Percentiles rank a stretch among this genome's conserved stretches.
Evolutionary conservation across 139 green algal species (phyloP).

Genomic region (Picochlorum sp.): DNA sequence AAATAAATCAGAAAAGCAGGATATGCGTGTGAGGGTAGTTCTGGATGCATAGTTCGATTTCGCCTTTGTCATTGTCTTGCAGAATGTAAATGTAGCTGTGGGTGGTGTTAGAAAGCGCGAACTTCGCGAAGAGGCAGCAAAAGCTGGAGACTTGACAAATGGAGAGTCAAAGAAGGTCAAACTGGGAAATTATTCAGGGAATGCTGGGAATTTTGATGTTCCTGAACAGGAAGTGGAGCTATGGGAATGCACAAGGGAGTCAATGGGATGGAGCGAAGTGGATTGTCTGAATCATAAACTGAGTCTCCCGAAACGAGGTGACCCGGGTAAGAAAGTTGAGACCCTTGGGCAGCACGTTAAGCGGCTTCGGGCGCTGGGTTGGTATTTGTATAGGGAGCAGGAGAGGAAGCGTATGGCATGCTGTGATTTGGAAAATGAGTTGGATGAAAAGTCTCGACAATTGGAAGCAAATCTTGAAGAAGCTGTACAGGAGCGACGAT

Average conservation of each 20-base stretch:
- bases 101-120: no score
- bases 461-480: background rate
- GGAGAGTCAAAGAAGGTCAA: no score
- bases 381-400: conserved; percentile 19
- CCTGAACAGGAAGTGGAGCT: background rate
- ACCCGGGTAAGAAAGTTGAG: conserved; percentile 26
- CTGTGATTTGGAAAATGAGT: background rate
- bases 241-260: background rate
- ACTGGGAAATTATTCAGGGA: no score
- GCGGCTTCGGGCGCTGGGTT: conserved; percentile 25
- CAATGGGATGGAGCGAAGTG: background rate
- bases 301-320: conserved; percentile 29
- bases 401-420: background rate
- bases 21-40: no score
- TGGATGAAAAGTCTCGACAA: conserved; percentile 1
- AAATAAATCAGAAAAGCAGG: no score
- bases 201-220: background rate
- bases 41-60: no score
- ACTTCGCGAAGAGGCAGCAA: no score
- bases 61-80: no score
- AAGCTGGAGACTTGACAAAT: no score
- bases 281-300: conserved; percentile 37
- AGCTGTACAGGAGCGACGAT: conserved; percentile 3
- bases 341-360: conserved; percentile 28
- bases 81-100: no score